Conservation (phyloP, 2,329 filamentous ascomycete species). For the Claviceps sp. region DNA sequence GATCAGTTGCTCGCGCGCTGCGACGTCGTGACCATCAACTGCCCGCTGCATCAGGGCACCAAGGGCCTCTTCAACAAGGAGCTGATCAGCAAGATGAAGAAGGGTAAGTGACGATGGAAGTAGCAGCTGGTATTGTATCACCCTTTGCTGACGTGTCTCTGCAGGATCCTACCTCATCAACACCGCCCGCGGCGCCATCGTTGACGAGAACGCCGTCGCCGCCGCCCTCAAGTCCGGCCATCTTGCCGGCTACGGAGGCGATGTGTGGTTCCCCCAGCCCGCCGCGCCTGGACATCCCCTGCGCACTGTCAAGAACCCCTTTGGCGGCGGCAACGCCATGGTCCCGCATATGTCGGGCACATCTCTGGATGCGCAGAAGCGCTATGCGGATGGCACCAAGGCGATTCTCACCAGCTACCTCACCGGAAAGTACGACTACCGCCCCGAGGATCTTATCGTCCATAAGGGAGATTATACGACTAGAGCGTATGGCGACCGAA, state of each 20-base stretch:
- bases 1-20: slow-evolving; percentile 93
- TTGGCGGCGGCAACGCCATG: slow-evolving; percentile 96
- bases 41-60: slow-evolving; percentile 97
- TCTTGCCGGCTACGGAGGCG: slow-evolving; percentile 76
- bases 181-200: slow-evolving; percentile 95
- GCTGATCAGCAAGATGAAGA: slow-evolving; percentile 97
- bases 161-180: slow-evolving; percentile 93
- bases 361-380: slow-evolving; percentile 92
- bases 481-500: slow-evolving; percentile 70
- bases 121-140: neutral
- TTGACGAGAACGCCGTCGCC: slow-evolving; percentile 98
- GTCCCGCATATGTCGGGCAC: slow-evolving; percentile 98
- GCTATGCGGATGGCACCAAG: slow-evolving; percentile 82
- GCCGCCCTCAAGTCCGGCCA: slow-evolving; percentile 85
- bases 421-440: slow-evolving; percentile 75
- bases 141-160: neutral
- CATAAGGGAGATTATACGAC: slow-evolving; percentile 85
- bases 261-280: slow-evolving; percentile 96
- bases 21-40: slow-evolving; percentile 98
- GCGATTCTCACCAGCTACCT: slow-evolving; percentile 85
- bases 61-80: slow-evolving; percentile 97
- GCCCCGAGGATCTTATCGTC: slow-evolving; percentile 81
- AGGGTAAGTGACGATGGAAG: slow-evolving; percentile 39
- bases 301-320: slow-evolving; percentile 84
- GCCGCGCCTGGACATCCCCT: slow-evolving; percentile 87